Evolutionary conservation across 352 stramenopile genomes (phyloP).

Genomic region (Globisporangium solare): DNA sequence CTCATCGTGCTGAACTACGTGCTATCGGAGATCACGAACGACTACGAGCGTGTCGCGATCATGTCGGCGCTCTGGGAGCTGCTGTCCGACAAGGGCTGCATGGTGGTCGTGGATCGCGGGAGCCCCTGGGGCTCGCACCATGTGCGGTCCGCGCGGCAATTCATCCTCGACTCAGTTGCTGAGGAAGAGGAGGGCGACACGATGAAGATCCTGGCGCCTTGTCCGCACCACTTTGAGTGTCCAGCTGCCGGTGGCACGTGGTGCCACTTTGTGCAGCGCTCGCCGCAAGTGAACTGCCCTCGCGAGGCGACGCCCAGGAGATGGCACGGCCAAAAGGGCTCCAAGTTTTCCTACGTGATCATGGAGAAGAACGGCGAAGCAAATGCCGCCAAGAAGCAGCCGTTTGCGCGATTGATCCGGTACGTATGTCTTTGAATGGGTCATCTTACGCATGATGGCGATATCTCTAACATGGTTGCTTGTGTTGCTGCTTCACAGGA

Average conservation of each 20-base stretch:
- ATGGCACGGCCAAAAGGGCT: constrained; percentile 79
- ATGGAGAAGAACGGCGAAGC: constrained; percentile 60
- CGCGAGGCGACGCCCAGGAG: constrained; percentile 72
- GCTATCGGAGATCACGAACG: constrained; percentile 77
- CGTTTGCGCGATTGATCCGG: constrained; percentile 59
- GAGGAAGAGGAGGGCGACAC: constrained; percentile 22
- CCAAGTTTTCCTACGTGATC: constrained; percentile 85
- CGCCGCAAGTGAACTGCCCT: constrained; percentile 64
- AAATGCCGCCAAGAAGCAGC: constrained; percentile 18
- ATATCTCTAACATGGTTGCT: constrained; percentile 6
- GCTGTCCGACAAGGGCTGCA: constrained; percentile 59
- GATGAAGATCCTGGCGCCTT: constrained; percentile 63
- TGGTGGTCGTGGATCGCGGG: constrained; percentile 78
- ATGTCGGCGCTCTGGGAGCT: constrained; percentile 79
- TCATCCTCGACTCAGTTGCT: constrained; percentile 70
- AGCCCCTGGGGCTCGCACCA: constrained; percentile 81
- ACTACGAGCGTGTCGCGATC: constrained; percentile 76
- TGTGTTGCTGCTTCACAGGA: constrained; percentile 16
- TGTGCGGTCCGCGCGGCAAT: constrained; percentile 81
- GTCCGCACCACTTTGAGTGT: constrained; percentile 73
- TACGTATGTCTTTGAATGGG: constrained; percentile 15
- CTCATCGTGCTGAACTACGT: constrained; percentile 74
- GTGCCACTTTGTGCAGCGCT: constrained; percentile 86
- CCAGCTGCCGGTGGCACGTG: constrained; percentile 64
- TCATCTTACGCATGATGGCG: background rate